A percentile compares a stretch with the other conserved stretches of the same genome.
phyloP scores from a whole-genome alignment of 371 early-diverging fungal species.

The Mucor plumbeus region DNA sequence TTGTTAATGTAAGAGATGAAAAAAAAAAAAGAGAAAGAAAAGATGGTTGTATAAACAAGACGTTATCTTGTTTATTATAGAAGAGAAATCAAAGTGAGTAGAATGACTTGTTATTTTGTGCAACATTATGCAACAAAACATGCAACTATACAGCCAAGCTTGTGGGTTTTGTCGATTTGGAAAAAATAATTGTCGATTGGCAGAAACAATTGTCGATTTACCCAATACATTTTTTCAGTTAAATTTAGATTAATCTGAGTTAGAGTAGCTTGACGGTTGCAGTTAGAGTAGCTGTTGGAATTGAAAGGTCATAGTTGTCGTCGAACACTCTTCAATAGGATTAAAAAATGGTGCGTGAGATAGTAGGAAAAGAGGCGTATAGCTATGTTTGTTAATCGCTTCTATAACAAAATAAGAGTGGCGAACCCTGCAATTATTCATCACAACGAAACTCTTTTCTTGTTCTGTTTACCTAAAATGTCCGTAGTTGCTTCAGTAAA shows the following conservation, averaged over 20 bases:
- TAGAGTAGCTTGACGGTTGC: too few species aligned
- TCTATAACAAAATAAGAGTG: conserved; percentile 15
- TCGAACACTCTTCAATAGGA: conserved; percentile 28
- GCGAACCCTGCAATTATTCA: conserved; percentile 17
- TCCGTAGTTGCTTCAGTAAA: conserved; percentile 14
- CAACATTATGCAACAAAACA: too few species aligned
- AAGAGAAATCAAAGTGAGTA: neutral
- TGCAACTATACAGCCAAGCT: too few species aligned
- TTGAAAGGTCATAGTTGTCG: too few species aligned
- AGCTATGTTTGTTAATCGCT: conserved; percentile 9
- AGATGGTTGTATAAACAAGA: neutral
- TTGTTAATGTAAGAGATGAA: neutral
- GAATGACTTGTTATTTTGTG: neutral
- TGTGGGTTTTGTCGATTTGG: too few species aligned
- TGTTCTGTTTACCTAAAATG: conserved; percentile 20
- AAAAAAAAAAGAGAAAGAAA: neutral
- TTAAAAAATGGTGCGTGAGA: conserved; percentile 25
- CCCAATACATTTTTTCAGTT: too few species aligned
- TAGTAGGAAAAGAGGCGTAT: conserved; percentile 17
- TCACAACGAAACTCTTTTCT: conserved; percentile 18
- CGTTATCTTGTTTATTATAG: neutral
- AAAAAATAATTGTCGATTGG: too few species aligned
- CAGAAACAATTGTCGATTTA: too few species aligned
- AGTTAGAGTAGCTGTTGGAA: too few species aligned
- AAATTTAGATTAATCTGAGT: too few species aligned